A percentile compares a stretch with the other conserved stretches of the same genome.
phyloP scores from a whole-genome alignment of 2,329 filamentous ascomycete species.

The Alternaria panax region DNA sequence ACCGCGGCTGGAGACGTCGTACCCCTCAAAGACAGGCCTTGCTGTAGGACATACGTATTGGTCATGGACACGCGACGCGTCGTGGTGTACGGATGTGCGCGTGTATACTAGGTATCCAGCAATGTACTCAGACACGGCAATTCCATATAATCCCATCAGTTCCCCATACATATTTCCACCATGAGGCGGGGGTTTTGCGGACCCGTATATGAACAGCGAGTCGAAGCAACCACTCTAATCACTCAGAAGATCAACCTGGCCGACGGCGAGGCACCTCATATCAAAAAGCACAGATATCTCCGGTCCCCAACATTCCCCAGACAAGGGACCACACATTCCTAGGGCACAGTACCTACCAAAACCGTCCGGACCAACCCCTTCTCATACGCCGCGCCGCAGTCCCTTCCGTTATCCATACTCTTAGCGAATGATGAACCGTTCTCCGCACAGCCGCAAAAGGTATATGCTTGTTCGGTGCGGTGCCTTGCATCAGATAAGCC shows the following conservation, averaged over 20 bases:
- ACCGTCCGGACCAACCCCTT: background rate
- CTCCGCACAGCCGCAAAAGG: background rate
- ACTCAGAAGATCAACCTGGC: background rate
- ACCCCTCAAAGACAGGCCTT: background rate
- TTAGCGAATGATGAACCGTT: background rate
- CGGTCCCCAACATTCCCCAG: background rate
- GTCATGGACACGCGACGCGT: background rate
- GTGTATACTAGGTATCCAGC: conserved; percentile 10
- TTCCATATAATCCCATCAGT: background rate
- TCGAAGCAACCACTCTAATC: background rate
- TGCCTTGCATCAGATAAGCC: conserved; percentile 1
- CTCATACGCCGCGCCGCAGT: background rate
- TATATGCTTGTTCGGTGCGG: background rate
- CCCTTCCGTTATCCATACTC: background rate
- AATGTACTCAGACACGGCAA: conserved; percentile 13
- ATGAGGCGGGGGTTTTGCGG: background rate
- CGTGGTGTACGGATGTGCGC: background rate
- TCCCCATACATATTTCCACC: background rate
- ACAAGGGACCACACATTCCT: background rate
- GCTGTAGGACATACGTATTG: background rate
- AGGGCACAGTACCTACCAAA: background rate
- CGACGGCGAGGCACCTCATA: background rate
- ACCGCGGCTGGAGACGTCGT: background rate
- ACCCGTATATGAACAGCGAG: background rate
- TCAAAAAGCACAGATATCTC: background rate